phyloP scores from a whole-genome alignment of 2,329 filamentous ascomycete genomes.

The Botryotinia convoluta region DNA sequence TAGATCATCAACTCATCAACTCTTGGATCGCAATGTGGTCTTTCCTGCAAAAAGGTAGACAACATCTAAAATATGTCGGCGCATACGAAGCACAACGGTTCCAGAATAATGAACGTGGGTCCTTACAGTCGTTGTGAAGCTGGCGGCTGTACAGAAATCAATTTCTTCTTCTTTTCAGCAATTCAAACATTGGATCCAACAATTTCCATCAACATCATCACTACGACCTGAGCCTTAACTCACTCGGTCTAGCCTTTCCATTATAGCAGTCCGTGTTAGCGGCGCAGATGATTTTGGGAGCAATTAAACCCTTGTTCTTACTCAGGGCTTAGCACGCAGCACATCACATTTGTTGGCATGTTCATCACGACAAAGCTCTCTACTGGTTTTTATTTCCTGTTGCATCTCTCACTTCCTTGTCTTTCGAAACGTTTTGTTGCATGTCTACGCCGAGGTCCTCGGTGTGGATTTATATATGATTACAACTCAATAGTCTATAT shows the following conservation, averaged over 20 bases:
- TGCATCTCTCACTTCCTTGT: slow-evolving; percentile 11
- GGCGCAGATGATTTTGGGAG: background rate
- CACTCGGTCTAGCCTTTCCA: background rate
- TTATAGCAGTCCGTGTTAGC: background rate
- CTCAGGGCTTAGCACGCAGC: background rate
- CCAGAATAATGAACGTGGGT: background rate
- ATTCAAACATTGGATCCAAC: background rate
- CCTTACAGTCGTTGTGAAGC: background rate
- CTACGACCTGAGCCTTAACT: background rate
- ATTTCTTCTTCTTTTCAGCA: background rate
- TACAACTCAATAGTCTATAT: background rate
- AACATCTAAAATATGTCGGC: background rate
- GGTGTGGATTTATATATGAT: background rate
- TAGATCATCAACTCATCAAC: background rate
- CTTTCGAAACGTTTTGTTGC: background rate
- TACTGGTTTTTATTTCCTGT: background rate
- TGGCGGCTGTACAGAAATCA: background rate
- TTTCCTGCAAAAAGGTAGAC: background rate
- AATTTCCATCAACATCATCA: background rate
- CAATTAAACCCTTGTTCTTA: background rate
- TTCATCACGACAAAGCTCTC: background rate
- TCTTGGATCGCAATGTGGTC: background rate
- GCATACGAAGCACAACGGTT: background rate
- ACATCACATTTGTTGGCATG: background rate
- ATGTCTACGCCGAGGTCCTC: slow-evolving; percentile 11